phyloP scores from a whole-genome alignment of 1,139 yeast genomes.

The Taphrina betulina region DNA sequence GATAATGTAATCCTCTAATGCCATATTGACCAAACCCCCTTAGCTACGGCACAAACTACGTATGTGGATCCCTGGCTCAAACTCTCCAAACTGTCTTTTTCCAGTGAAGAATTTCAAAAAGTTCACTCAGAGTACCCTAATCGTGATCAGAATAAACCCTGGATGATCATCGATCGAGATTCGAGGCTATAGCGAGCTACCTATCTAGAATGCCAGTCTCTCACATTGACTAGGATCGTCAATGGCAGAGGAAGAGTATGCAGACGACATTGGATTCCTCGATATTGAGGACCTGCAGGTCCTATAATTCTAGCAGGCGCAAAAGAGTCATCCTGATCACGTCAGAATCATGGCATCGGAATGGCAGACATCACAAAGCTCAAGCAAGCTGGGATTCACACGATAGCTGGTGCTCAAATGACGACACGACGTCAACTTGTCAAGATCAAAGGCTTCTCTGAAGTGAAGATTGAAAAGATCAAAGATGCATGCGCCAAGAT shows the following conservation, averaged over 20 bases:
- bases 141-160: no score
- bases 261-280: constrained; percentile 40
- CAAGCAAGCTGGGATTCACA: constrained; percentile 55
- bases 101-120: no score
- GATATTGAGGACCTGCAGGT: constrained; percentile 57
- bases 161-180: no score
- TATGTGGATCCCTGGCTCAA: no score
- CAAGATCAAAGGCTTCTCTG: constrained; percentile 58
- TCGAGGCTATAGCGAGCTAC: no score
- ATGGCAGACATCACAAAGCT: constrained; percentile 59
- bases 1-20: constrained; percentile 22
- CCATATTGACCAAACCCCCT: constrained; percentile 10
- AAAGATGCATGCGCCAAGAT: constrained; percentile 61
- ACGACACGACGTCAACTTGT: constrained; percentile 47
- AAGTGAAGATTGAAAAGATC: constrained; percentile 60
- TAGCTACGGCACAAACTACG: no score
- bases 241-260: not conserved
- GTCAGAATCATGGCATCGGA: constrained; percentile 46
- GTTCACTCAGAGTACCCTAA: no score
- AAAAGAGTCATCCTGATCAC: not conserved
- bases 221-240: no score
- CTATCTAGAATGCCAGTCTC: no score
- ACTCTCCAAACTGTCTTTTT: no score
- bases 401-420: constrained; percentile 51
- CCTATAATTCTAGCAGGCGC: constrained; percentile 38